Evolutionary conservation across 2,329 filamentous ascomycete genomes (phyloP).

Genomic region (Macrophomina phaseolina): DNA sequence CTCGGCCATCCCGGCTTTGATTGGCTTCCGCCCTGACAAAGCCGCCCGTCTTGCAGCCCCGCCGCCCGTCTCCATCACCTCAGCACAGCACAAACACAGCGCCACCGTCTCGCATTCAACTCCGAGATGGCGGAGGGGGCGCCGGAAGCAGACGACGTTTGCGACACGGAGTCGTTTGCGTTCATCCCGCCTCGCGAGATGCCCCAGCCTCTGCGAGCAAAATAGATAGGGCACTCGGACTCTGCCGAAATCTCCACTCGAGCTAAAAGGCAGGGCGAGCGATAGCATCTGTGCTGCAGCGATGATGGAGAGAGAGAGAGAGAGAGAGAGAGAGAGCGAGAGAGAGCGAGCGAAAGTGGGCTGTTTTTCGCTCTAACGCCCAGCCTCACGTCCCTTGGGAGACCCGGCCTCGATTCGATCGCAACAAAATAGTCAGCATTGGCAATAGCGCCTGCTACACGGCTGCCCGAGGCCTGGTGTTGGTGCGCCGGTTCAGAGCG

Average conservation of each 20-base stretch:
- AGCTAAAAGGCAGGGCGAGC: neutral
- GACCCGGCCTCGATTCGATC: no score
- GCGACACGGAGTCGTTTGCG: no score
- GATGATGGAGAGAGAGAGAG: neutral
- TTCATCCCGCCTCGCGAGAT: no score
- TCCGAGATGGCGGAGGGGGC: no score
- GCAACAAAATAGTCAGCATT: neutral
- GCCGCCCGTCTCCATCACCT: neutral
- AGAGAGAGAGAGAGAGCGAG: no score
- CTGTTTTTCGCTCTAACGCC: slow-evolving; percentile 3
- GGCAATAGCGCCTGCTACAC: neutral
- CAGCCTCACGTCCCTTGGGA: no score
- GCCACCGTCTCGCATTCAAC: no score
- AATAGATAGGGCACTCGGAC: neutral
- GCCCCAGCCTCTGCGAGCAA: no score
- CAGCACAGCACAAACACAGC: no score
- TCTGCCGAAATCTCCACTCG: neutral
- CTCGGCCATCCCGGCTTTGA: neutral
- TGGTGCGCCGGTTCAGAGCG: no score
- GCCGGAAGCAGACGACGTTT: no score
- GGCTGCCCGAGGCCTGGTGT: neutral
- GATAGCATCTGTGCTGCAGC: neutral
- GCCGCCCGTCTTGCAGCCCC: neutral
- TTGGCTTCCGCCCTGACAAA: neutral
- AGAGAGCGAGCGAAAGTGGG: neutral